Evolutionary conservation across 768 basidiomycete species (phyloP), one percentile per base, ranked within the genome.

Genomic region (Austroboletus eburneus): DNA sequence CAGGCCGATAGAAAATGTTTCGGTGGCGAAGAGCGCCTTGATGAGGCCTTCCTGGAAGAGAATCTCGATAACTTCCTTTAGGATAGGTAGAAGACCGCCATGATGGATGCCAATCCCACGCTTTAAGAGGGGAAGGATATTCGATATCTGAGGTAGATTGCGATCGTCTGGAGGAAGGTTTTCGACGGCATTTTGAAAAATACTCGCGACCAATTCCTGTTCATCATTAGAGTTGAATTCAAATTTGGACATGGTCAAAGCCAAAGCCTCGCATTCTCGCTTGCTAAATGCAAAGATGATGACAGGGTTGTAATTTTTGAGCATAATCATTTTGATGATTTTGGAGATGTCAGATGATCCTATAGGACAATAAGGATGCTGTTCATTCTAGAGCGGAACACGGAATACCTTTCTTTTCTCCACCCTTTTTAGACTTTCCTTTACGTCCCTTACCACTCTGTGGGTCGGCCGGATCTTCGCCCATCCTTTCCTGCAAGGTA

Each of bases 271-370:
- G 66, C 96, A 98, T 72, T 98, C 95, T 42, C 94, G 84, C 66
- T 98, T 98, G 71, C 90, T 91, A 71, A 99, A 99, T 5, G 95
- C 90, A 67, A 99, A 99, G 45, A 98, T 84, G 61, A 99, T 99
- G 54, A 97, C 94, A 0, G 96, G 96, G 61, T 97, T 94, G 69
- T 91, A 95, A 64, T 93, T 92, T 69, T 95, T 95, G 51, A 83
- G 69, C 91, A 97, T 92, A 69, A 99, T 96, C 87, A 97, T 92
- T 65, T 90, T 90, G 64, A 97, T 87, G 54, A 99, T 94, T 71
- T 96, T 97, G 50, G 90, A 90, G 52, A 98, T 92, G 64, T 99
- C 96, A 37, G 92, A 92, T 2, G 81, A 74, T 2, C 91, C 92
- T 93, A 50, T 5, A 49, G 47, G 46, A 59, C 33, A 30, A 40